Evolutionary conservation across 2,329 filamentous ascomycete genomes (phyloP).

Genomic region (Ophiostoma quercus): DNA sequence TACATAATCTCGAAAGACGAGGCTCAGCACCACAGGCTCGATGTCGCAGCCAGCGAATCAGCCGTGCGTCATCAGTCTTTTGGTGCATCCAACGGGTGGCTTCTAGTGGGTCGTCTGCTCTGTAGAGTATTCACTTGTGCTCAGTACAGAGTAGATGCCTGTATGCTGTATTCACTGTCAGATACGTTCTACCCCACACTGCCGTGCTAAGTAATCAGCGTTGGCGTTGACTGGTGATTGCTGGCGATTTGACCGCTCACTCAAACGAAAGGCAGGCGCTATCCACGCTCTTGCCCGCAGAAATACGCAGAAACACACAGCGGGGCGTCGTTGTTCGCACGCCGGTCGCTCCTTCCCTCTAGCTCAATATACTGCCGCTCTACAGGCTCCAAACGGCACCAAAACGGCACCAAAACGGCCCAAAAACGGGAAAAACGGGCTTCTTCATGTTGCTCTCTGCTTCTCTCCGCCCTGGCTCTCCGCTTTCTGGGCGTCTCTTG

Average conservation of each 20-base stretch:
- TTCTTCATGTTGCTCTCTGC: neutral
- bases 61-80: constrained; percentile 1
- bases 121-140: neutral
- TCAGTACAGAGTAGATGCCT: no score
- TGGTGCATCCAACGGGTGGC: neutral
- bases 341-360: neutral
- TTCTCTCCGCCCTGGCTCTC: neutral
- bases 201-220: neutral
- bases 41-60: constrained; percentile 2
- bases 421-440: no score
- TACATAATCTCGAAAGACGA: neutral
- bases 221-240: neutral
- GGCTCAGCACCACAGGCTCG: neutral
- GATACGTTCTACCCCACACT: neutral
- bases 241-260: no score
- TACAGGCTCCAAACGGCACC: no score
- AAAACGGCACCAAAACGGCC: no score
- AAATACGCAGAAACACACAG: neutral
- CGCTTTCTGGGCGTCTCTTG: neutral
- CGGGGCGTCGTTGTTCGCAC: neutral
- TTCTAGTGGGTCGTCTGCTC: neutral
- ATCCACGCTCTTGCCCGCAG: neutral
- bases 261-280: neutral
- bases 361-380: neutral
- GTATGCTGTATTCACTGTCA: neutral